Conservation (phyloP, 805 yeast species). For the Hanseniaspora jakobsenii region DNA sequence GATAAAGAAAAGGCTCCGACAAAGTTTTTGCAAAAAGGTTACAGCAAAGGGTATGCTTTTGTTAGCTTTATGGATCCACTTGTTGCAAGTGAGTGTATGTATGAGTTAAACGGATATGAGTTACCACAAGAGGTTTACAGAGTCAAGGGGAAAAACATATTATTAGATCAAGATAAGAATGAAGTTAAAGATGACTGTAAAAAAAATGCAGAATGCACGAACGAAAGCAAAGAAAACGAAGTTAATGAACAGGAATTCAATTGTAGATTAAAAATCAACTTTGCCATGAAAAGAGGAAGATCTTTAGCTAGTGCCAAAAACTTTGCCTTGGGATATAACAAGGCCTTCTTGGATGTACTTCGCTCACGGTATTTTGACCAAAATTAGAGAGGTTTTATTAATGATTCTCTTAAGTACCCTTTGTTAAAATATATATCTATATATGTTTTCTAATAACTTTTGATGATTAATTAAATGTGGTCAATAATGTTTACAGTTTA, state of each 20-base stretch:
- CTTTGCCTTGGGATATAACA: neutral
- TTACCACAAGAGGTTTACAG: neutral
- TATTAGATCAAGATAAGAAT: neutral
- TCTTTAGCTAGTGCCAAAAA: neutral
- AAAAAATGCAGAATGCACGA: neutral
- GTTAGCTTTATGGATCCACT: conserved; percentile 10
- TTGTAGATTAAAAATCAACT: conserved; percentile 1
- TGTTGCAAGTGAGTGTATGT: conserved; percentile 10
- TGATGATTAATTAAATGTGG: no score
- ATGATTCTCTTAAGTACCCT: no score
- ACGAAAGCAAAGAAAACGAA: no score
- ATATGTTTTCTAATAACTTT: no score
- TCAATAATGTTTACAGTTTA: no score
- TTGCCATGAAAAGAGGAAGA: conserved; percentile 14
- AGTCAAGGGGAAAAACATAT: neutral
- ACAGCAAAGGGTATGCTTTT: conserved; percentile 12
- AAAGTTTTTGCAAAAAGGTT: no score
- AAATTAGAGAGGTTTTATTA: no score
- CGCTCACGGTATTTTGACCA: neutral
- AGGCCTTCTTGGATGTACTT: neutral
- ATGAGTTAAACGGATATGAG: conserved; percentile 4
- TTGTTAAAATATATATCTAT: no score
- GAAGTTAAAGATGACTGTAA: neutral
- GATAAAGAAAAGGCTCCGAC: no score
- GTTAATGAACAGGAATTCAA: neutral